phyloP scores from a whole-genome alignment of 371 early-diverging fungal species.

The Amoeboaphelidium protococcarum region DNA sequence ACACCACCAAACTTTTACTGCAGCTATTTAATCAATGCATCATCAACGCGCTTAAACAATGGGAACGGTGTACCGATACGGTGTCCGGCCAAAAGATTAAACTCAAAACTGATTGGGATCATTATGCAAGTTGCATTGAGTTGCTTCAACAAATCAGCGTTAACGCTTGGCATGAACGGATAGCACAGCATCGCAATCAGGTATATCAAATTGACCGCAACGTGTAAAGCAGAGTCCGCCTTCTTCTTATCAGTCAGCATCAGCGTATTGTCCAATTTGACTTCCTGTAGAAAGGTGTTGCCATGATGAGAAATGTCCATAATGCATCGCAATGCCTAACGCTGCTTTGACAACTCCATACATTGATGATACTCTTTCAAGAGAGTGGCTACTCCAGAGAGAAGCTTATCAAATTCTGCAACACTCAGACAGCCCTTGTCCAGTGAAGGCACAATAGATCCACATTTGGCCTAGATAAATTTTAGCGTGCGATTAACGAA shows the following conservation, averaged over 20 bases:
- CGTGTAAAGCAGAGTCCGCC: constrained; percentile 60
- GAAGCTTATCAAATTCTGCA: constrained; percentile 26
- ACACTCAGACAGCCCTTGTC: constrained; percentile 13
- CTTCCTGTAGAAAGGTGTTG: constrained; percentile 84
- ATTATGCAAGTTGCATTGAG: constrained; percentile 44
- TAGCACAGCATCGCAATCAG: constrained; percentile 56
- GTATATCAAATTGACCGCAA: constrained; percentile 60
- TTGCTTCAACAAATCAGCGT: constrained; percentile 45
- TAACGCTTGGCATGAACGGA: constrained; percentile 83
- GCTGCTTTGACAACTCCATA: constrained; percentile 63
- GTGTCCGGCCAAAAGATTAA: constrained; percentile 46
- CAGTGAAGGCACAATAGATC: constrained; percentile 40
- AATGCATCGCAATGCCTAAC: constrained; percentile 48
- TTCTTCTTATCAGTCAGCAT: constrained; percentile 40
- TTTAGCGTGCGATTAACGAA: constrained; percentile 93
- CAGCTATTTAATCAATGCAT: too few species aligned
- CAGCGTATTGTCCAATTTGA: constrained; percentile 59
- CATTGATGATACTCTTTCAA: constrained; percentile 43
- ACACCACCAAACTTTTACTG: too few species aligned
- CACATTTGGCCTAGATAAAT: constrained; percentile 66
- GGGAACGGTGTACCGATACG: constrained; percentile 59
- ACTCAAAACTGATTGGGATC: constrained; percentile 39
- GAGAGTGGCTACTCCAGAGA: constrained; percentile 53
- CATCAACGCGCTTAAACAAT: constrained; percentile 67
- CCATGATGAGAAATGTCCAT: constrained; percentile 87